Evolutionary conservation across 2,329 filamentous ascomycete species (phyloP), one percentile per base, ranked within the genome.

Genomic region (Hortaea werneckii): DNA sequence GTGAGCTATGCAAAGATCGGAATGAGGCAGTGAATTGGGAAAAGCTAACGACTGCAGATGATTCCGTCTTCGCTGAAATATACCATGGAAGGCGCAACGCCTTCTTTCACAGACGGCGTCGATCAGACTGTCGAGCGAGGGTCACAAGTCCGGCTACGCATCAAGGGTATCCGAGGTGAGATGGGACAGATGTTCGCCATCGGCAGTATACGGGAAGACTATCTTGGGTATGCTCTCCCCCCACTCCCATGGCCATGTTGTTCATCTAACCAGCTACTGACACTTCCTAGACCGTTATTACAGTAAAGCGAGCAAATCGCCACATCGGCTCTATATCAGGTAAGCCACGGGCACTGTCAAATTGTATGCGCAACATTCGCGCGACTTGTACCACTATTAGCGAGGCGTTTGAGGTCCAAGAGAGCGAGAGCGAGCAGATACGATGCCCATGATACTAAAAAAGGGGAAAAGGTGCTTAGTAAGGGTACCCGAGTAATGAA

Each of bases 141-240:
- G 41, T 94, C 89, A 11, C 90, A 95, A 58, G 80, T 98, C 52
- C 85, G 92, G 40, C 80, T 96, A 54, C 95, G 95, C 70, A 83
- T 98, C 53, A 87, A 95, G 58, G 92, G 92, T 67, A 85, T 90
- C 42, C 80, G 94, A 67, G 89, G 86, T 53, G 92, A 96, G 65
- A 87, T 96, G 43, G 87, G 87, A 51, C 84, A 87, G 64, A 94
- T 98, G 78, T 95, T 85, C 76, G 92, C 90, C 34, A 94, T 98
- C 65, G 92, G 89, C 50, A 96, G 87, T 56, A 95, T 98, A 71
- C 95, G 94, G 69, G 90, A 83, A 63, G 79, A 66, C 49, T 66
- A 61, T 44, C 55, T 66, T 12, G 63, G 63, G 60, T 65, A 45
- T 43, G 50, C 41, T 11, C 27, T 26, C 41, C 28, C 20, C 11